These are phyloP conservation scores for Teratosphaeria viscida DNA, from an alignment of 2,329 filamentous ascomycete species.

Conservation along the genomic window DNA sequence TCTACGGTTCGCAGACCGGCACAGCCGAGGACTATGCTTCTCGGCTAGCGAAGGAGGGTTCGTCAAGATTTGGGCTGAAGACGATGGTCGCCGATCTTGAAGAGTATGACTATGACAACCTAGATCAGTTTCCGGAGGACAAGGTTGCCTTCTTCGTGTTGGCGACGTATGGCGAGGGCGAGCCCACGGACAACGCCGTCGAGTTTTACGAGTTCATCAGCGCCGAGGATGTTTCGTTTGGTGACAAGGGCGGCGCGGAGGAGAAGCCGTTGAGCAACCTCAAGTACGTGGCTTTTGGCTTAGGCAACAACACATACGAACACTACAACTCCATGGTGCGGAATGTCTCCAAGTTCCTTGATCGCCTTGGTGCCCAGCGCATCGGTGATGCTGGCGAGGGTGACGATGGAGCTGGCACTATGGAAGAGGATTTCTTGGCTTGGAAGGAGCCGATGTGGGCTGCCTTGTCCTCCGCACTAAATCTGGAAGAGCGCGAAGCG, in stretches of 20 bases:
- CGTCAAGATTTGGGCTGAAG: constrained; percentile 88
- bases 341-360: constrained; percentile 70
- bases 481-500: constrained; percentile 86
- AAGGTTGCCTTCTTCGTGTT: constrained; percentile 92
- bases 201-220: constrained; percentile 97
- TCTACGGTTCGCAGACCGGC: constrained; percentile 97
- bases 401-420: constrained; percentile 94
- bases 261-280: constrained; percentile 70
- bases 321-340: constrained; percentile 99
- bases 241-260: constrained; percentile 49
- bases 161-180: constrained; percentile 95
- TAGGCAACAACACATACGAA: constrained; percentile 98
- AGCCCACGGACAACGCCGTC: constrained; percentile 96
- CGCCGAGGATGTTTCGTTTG: constrained; percentile 70
- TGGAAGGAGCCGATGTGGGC: constrained; percentile 99
- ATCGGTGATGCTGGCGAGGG: constrained; percentile 88
- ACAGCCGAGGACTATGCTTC: constrained; percentile 98
- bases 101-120: constrained; percentile 92
- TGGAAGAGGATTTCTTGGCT: constrained; percentile 98
- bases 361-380: constrained; percentile 70
- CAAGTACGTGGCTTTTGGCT: constrained; percentile 88
- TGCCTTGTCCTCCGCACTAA: constrained; percentile 71
- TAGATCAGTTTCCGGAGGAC: constrained; percentile 79
- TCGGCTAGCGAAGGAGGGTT: constrained; percentile 90
- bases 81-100: constrained; percentile 98